Evolutionary conservation across 2,329 filamentous ascomycete genomes (phyloP), one percentile per base, ranked within the genome.

Genomic region (Claviceps capensis): DNA sequence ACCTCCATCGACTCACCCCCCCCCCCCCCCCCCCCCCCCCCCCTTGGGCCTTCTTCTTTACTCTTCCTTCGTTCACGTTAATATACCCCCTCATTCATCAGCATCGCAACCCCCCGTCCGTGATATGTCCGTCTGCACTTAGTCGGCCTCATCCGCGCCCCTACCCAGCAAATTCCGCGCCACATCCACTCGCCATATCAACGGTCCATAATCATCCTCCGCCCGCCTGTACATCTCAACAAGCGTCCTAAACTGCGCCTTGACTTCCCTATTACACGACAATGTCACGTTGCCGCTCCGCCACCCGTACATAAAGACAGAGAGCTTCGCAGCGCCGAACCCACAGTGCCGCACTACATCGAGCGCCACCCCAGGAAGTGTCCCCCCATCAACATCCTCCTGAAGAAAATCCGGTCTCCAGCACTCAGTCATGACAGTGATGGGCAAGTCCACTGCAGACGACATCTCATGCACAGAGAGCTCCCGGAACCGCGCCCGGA

Each of bases 281-380:
- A 71, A 46, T 1, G 68, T 71, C 19, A 61, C 61, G 2, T 65
- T 43, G 8, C 61, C 61, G 13, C 56, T 59, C 16, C 59, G 62
- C 69, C 69, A 71, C 4, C 68, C 69, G 26, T 70, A 65, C 59
- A 70, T 61, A 54, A 68, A 69, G 23, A 69, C 67, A 37, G 65
- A 67, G 17, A 68, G 59, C 57, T 69, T 69, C 44, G 67, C 62
- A 53, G 61, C 64, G 53, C 64, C 66, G 51, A 71, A 66, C 2
- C 58, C 59, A 14, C 63, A 63, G 40, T 60, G 59, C 13, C 55
- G 53, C 4, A 60, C 65, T 5, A 67, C 67, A 11, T 65, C 65
- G 5, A 67, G 59, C 0, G 66, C 67, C 2, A 67, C 63, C 2
- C 23, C 48, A 1, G 69, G 69, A 3, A 71, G 60, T 0, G 48